Evolutionary conservation across 2,329 filamentous ascomycete genomes (phyloP), one percentile per base, ranked within the genome.

Genomic region (Alternaria viburni): DNA sequence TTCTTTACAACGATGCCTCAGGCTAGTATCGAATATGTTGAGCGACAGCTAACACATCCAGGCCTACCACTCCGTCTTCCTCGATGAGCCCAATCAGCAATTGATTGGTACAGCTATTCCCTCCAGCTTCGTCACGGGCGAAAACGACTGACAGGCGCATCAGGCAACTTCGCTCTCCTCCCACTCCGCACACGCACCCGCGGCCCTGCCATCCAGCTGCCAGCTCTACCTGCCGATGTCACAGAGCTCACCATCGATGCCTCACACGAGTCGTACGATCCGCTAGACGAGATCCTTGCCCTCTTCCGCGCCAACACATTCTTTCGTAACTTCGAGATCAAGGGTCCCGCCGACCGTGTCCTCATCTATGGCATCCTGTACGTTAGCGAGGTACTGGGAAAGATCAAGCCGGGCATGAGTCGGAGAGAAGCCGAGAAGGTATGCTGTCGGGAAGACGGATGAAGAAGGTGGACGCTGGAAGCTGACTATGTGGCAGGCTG

Each of bases 261-360:
- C 54, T 93, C 96, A 80, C 90, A 89, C 81, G 93, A 97, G 81
- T 94, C 91, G 76, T 98, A 98, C 86, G 96, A 99, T 84, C 92
- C 96, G 66, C 88, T 98, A 59, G 96, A 99, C 83, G 96, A 99
- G 85, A 90, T 96, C 55, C 87, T 99, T 59, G 87, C 90, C 12
- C 88, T 98, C 54, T 99, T 98, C 87, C 93, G 96, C 69, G 95
- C 96, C 75, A 98, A 99, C 85, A 97, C 95, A 64, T 95, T 99
- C 83, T 99, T 98, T 87, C 92, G 96, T 76, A 99, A 98, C 87
- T 99, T 99, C 76, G 96, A 98, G 86, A 97, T 98, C 84, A 95
- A 97, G 83, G 96, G 96, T 13, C 92, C 93, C 25, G 95, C 96
- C 62, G 96, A 99, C 83, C 88, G 96, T 44, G 89, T 98, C 76